Evolutionary conservation across 331 rosid genomes (phyloP).

Genomic region (Pyrus hybrid): DNA sequence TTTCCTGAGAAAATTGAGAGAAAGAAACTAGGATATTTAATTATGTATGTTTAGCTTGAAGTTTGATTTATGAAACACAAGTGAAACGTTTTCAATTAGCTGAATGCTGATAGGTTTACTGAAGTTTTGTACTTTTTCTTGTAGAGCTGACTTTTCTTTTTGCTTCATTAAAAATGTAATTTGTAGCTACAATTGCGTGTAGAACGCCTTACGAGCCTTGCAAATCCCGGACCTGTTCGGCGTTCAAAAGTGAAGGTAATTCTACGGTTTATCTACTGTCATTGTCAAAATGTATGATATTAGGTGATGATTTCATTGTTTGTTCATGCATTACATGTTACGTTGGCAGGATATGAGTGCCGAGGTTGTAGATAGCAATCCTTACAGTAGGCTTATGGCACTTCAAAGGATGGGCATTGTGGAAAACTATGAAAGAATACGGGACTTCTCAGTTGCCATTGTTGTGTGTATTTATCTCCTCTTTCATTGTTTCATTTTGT

Average conservation of each 20-base stretch:
- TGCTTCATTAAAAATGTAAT: background rate
- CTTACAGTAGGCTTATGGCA: slow-evolving; percentile 97
- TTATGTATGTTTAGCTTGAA: background rate
- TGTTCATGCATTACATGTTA: background rate
- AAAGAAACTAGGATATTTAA: background rate
- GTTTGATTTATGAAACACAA: background rate
- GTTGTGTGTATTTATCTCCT: slow-evolving; percentile 73
- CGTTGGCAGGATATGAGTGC: slow-evolving; percentile 90
- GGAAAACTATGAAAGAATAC: slow-evolving; percentile 82
- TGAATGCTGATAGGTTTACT: background rate
- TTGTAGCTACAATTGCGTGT: slow-evolving; percentile 61
- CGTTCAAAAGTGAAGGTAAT: slow-evolving; percentile 79
- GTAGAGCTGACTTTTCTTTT: background rate
- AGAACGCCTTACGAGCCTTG: slow-evolving; percentile 49
- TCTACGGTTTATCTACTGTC: background rate
- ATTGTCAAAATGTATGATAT: slow-evolving; percentile 2
- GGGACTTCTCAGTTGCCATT: slow-evolving; percentile 92
- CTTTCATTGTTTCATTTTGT: slow-evolving; percentile 12
- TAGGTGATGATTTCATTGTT: background rate
- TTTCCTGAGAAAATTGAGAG: background rate
- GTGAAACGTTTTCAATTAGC: too few relatives aligned
- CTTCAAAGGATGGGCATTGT: slow-evolving; percentile 96
- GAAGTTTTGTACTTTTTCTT: background rate
- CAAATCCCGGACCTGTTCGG: slow-evolving; percentile 39
- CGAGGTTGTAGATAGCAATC: slow-evolving; percentile 94